Base-by-base conservation (phyloP, 352 stramenopile species). In the Phytopythium cucurbitacearum region DNA sequence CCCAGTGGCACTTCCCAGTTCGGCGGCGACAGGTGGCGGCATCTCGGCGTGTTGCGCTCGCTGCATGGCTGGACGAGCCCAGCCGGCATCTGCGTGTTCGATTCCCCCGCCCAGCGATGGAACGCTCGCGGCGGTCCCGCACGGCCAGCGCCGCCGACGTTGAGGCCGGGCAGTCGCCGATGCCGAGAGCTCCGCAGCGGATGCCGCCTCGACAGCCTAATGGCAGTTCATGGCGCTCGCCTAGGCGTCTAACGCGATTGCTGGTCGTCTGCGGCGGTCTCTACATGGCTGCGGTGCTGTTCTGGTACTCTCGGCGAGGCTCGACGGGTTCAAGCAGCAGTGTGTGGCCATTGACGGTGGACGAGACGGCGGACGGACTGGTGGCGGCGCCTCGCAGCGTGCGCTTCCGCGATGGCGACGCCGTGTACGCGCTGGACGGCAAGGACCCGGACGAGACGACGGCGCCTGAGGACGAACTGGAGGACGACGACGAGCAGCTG, bases 251-350 rank as follows among this genome's bases (percentile, higher is more conserved):
- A 28, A 59, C 50, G 35, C 50, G 44, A 4, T 11, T 67, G 34
- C 13, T 67, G 48, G 28, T 67, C 28, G 15, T 67, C 33, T 38
- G 41, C 13, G 59, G 35, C 15, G 38, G 43, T n/a, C 38, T 71
- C 10, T 62, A 67, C 58, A 51, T 48, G 28, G 52, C 44, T 11
- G 28, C 67, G 0, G 1, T 71, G 46, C n/a, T 67, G 13, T 15
- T 58, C 38, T 69, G 62, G 62, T 51, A 52, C 39, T 11, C 21
- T 28, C 21, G 21, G 33, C 38, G 3, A 45, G 35, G 32, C 12
- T 65, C 48, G 57, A 68, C 28, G 48, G 57, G 5, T 15, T 4
- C 2, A 56, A 60, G 9, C 34, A 13, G 47, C 44, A 36, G 8
- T 68, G 56, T 65, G 34, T 68, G 21, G 21, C 21, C 21, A 28